These are phyloP conservation scores for Middelhovenomyces tepae DNA, from an alignment of 805 yeast species.

Conservation along the genomic window DNA sequence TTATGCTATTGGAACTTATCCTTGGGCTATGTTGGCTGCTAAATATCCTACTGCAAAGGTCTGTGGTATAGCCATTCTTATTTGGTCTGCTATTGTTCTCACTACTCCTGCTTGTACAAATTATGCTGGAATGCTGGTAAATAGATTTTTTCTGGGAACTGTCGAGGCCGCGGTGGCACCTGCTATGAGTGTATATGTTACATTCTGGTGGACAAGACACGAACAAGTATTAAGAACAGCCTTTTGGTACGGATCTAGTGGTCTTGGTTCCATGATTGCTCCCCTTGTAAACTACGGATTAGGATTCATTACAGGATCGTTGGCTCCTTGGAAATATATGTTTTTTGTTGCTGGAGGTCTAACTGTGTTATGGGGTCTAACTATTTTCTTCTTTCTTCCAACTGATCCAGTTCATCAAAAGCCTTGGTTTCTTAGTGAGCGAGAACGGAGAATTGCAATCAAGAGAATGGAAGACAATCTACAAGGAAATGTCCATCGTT, in stretches of 20 bases:
- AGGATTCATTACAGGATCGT: conserved; percentile 34
- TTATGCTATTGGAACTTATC: conserved; percentile 28
- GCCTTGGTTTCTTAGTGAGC: conserved; percentile 34
- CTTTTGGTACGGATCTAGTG: conserved; percentile 19
- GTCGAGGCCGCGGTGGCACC: conserved; percentile 11
- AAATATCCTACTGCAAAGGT: conserved; percentile 20
- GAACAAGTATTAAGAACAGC: conserved; percentile 9
- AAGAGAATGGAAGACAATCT: conserved; percentile 32
- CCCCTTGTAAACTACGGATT: conserved; percentile 37
- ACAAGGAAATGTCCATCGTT: conserved; percentile 35
- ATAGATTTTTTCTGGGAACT: conserved; percentile 11
- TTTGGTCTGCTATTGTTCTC: conserved; percentile 29
- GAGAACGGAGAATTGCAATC: conserved; percentile 45
- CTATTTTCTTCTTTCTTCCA: conserved; percentile 38
- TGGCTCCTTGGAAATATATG: conserved; percentile 41
- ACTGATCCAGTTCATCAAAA: conserved; percentile 44
- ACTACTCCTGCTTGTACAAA: conserved; percentile 38
- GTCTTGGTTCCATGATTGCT: conserved; percentile 30
- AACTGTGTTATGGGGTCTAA: conserved; percentile 32
- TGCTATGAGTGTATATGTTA: conserved; percentile 9
- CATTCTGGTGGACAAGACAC: conserved; percentile 7
- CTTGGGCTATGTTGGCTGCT: conserved; percentile 9
- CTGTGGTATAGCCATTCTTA: conserved; percentile 28
- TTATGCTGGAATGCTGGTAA: conserved; percentile 22
- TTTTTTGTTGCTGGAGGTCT: conserved; percentile 42